Conservation (phyloP, 768 basidiomycete species). For the Austroboletus festivus region DNA sequence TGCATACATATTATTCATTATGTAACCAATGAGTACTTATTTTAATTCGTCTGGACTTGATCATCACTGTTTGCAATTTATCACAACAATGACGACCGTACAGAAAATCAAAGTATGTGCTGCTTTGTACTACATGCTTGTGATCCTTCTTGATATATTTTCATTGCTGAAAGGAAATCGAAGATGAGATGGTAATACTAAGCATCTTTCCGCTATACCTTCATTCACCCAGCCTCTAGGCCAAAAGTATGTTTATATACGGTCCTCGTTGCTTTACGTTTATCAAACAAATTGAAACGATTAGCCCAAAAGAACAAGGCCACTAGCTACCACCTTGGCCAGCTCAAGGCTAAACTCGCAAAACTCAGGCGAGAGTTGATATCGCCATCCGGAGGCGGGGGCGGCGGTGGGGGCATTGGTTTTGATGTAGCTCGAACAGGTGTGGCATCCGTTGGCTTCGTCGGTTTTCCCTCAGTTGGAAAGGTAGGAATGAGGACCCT, state of each 20-base stretch:
- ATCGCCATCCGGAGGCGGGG: constrained; percentile 68
- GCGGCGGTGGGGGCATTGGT: constrained; percentile 85
- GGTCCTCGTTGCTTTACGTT: constrained; percentile 8
- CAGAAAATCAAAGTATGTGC: constrained; percentile 83
- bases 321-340: constrained; percentile 93
- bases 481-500: constrained; percentile 50
- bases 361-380: constrained; percentile 96
- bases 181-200: constrained; percentile 89
- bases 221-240: constrained; percentile 44
- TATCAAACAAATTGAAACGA: constrained; percentile 13
- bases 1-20: too few species aligned
- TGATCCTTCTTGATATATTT: constrained; percentile 9
- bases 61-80: too few species aligned
- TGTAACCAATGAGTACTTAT: too few species aligned
- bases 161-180: constrained; percentile 64
- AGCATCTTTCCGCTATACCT: constrained; percentile 10
- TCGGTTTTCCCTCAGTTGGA: constrained; percentile 91
- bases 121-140: constrained; percentile 17
- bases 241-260: constrained; percentile 62
- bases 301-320: constrained; percentile 96
- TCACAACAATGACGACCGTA: constrained; percentile 71
- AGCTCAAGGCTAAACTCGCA: constrained; percentile 97
- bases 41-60: neutral
- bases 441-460: constrained; percentile 94
- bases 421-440: constrained; percentile 99